These are phyloP conservation scores for Isatis tinctoria DNA, from an alignment of 345 rosid species.

Conservation along the genomic window DNA sequence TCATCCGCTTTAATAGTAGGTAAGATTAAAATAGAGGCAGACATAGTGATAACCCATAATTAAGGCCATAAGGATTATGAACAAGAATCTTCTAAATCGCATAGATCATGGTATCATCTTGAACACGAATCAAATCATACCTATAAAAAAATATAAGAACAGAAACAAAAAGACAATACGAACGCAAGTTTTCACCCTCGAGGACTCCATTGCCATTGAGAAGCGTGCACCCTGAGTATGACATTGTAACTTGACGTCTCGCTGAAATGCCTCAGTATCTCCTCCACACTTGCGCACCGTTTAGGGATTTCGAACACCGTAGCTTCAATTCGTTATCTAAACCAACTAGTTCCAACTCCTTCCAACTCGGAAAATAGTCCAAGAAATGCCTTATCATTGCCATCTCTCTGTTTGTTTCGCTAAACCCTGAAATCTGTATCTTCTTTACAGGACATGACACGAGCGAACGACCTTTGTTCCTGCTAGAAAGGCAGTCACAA, in stretches of 20 bases:
- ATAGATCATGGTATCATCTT: not conserved
- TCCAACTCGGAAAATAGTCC: conserved; percentile 13
- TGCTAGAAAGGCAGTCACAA: conserved; percentile 11
- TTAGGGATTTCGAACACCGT: conserved; percentile 6
- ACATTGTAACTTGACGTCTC: conserved; percentile 6
- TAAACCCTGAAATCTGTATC: conserved; percentile 8
- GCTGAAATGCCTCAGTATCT: conserved; percentile 2
- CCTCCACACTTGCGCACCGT: not conserved
- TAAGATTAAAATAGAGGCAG: too few relatives aligned
- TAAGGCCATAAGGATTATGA: not conserved
- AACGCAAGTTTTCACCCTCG: not conserved
- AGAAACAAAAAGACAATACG: not conserved
- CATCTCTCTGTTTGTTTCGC: conserved; percentile 16
- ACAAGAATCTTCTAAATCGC: not conserved
- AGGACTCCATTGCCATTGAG: not conserved
- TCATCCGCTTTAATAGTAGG: not conserved
- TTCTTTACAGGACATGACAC: conserved; percentile 5
- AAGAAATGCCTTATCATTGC: conserved; percentile 25
- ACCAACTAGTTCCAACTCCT: not conserved
- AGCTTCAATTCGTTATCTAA: not conserved
- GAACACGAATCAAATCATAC: not conserved
- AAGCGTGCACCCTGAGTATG: not conserved
- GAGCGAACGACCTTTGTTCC: conserved; percentile 5
- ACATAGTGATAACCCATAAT: too few relatives aligned
- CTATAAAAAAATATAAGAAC: not conserved